phyloP scores from a whole-genome alignment of 192 early-diverging fungal genomes.

The Coemansia sp. region DNA sequence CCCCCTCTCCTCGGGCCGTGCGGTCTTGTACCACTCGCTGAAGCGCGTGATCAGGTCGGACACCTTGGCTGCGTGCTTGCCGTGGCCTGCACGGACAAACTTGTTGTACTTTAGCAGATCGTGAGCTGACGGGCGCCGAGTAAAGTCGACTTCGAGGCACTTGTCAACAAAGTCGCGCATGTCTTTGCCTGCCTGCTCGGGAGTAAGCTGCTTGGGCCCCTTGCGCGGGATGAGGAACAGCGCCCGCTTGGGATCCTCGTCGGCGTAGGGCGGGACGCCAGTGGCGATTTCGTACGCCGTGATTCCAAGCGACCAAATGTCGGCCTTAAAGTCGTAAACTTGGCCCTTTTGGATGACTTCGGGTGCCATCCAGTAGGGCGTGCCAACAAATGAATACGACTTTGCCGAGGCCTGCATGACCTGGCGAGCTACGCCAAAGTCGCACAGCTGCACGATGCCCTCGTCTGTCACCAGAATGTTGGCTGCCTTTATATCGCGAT shows the following conservation, averaged over 20 bases:
- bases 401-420: slow-evolving; percentile 70
- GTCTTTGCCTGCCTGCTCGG: slow-evolving; percentile 69
- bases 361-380: slow-evolving; percentile 90
- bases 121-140: slow-evolving; percentile 84
- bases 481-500: slow-evolving; percentile 98
- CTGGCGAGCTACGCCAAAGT: slow-evolving; percentile 96
- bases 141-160: slow-evolving; percentile 88
- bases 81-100: slow-evolving; percentile 53
- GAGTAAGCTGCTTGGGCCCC: slow-evolving; percentile 78
- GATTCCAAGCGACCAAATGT: slow-evolving; percentile 99
- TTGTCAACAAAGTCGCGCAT: slow-evolving; percentile 88
- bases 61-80: slow-evolving; percentile 51
- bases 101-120: slow-evolving; percentile 74
- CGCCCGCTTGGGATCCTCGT: slow-evolving; percentile 88
- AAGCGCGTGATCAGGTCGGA: slow-evolving; percentile 50
- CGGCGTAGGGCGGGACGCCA: slow-evolving; percentile 92
- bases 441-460: slow-evolving; percentile 91
- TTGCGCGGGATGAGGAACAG: slow-evolving; percentile 87
- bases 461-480: slow-evolving; percentile 91
- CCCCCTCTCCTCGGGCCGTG: slow-evolving; percentile 35
- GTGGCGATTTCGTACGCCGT: slow-evolving; percentile 97
- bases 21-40: slow-evolving; percentile 42
- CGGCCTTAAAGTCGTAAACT: slow-evolving; percentile 94
- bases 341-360: slow-evolving; percentile 82
- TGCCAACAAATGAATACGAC: slow-evolving; percentile 95